These are phyloP conservation scores for Tetracladium maxilliforme DNA, from an alignment of 2,329 filamentous ascomycete genomes.

Conservation along the genomic window DNA sequence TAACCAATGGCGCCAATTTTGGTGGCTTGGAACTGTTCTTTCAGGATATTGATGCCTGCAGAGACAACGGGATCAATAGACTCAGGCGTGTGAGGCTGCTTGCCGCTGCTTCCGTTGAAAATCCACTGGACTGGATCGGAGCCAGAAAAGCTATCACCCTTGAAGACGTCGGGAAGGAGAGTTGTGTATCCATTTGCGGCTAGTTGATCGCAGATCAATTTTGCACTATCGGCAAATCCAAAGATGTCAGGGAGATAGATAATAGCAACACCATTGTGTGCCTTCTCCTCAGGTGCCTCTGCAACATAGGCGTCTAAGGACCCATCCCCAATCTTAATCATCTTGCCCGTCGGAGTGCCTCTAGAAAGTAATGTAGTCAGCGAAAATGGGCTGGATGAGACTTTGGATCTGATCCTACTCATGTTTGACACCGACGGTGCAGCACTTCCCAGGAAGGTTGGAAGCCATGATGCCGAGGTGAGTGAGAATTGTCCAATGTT, in stretches of 20 bases:
- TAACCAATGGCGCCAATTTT: constrained; percentile 54
- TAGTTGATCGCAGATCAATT: too few relatives aligned
- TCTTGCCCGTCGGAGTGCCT: constrained; percentile 30
- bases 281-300: background rate
- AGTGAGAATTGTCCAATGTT: too few relatives aligned
- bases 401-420: constrained; percentile 23
- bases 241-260: too few relatives aligned
- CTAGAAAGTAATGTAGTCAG: too few relatives aligned
- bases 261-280: background rate
- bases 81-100: constrained; percentile 31
- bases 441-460: constrained; percentile 34
- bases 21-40: constrained; percentile 36
- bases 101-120: constrained; percentile 25
- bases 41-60: constrained; percentile 39
- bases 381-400: too few relatives aligned
- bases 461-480: constrained; percentile 30
- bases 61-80: constrained; percentile 31
- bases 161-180: background rate
- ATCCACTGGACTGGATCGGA: constrained; percentile 17
- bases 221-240: too few relatives aligned
- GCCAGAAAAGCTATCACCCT: background rate
- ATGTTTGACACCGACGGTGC: constrained; percentile 34
- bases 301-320: constrained; percentile 10
- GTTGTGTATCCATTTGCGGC: too few relatives aligned
- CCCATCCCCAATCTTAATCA: constrained; percentile 24